Evolutionary conservation across 768 basidiomycete species (phyloP).

Genomic region (Tephrocybe sp.): DNA sequence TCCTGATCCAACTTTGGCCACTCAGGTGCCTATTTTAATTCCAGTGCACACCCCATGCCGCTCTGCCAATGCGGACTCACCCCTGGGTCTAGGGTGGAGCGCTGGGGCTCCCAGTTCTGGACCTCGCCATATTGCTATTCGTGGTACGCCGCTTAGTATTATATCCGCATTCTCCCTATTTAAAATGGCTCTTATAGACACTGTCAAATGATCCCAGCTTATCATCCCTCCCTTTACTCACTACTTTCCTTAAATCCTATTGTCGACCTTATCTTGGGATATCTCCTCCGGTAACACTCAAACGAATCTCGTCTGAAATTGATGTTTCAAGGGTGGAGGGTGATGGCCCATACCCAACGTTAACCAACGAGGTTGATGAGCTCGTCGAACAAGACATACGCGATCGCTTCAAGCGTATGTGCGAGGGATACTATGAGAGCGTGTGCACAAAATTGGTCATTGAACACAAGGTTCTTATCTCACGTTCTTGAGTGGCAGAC

Average conservation of each 20-base stretch:
- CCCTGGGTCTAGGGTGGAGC: too few species aligned
- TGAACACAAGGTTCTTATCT: constrained; percentile 76
- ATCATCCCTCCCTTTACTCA: constrained; percentile 84
- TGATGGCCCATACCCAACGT: constrained; percentile 36
- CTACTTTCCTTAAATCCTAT: constrained; percentile 93
- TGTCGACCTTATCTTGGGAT: constrained; percentile 86
- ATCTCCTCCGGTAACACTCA: constrained; percentile 47
- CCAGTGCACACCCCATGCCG: too few species aligned
- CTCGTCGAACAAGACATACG: constrained; percentile 84
- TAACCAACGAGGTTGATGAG: constrained; percentile 58
- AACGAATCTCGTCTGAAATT: constrained; percentile 54
- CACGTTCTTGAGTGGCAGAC: background rate
- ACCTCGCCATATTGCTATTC: too few species aligned
- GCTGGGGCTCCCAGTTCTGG: too few species aligned
- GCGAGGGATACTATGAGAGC: constrained; percentile 88
- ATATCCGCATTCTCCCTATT: too few species aligned
- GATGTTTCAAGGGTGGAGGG: constrained; percentile 46
- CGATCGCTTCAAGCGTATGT: constrained; percentile 88
- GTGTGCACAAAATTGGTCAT: constrained; percentile 89
- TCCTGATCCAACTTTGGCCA: too few species aligned
- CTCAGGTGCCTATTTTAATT: too few species aligned
- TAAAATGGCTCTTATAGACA: too few species aligned
- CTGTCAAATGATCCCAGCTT: constrained; percentile 85
- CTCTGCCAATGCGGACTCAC: too few species aligned
- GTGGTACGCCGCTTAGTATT: too few species aligned